A percentile compares a stretch with the other conserved stretches of the same genome.
These are phyloP conservation scores for Chlorella vulgaris DNA, from an alignment of 139 green algal genomes.

Conservation along the genomic window DNA sequence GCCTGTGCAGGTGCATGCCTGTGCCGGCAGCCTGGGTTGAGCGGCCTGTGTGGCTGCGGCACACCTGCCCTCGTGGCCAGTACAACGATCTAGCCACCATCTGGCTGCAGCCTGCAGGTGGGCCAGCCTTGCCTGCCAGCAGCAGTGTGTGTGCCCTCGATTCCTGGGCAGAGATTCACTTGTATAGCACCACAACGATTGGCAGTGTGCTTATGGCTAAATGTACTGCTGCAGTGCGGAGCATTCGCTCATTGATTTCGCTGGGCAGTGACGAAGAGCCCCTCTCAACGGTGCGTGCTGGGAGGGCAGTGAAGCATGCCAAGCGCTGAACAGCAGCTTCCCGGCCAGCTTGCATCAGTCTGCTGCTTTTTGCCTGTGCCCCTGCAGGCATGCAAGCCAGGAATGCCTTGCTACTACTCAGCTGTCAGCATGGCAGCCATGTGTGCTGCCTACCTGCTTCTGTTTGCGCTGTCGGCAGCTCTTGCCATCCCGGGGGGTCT, in stretches of 20 bases:
- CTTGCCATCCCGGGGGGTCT: conserved; percentile 86
- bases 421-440: conserved; percentile 61
- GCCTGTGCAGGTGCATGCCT: conserved; percentile 15
- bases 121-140: background rate
- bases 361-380: background rate
- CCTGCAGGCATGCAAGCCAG: conserved; percentile 28
- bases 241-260: conserved; percentile 76
- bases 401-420: conserved; percentile 60
- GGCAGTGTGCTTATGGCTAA: too few relatives aligned
- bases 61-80: conserved; percentile 40
- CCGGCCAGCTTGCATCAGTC: background rate
- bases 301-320: too few relatives aligned
- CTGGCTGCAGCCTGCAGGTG: conserved; percentile 63
- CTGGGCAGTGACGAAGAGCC: conserved; percentile 39
- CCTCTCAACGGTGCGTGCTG: background rate
- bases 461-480: conserved; percentile 76
- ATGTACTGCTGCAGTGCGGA: conserved; percentile 70
- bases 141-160: too few relatives aligned
- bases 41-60: conserved; percentile 3
- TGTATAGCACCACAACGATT: too few relatives aligned
- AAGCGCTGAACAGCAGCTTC: background rate
- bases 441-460: conserved; percentile 65
- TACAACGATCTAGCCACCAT: conserved; percentile 91
- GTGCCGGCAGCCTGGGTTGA: background rate
- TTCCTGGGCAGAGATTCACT: too few relatives aligned